A percentile compares a stretch with the other conserved stretches of the same genome.
These are phyloP conservation scores for Stephania yunnanensis DNA, from an alignment of 164 flowering plant species.

Conservation along the genomic window DNA sequence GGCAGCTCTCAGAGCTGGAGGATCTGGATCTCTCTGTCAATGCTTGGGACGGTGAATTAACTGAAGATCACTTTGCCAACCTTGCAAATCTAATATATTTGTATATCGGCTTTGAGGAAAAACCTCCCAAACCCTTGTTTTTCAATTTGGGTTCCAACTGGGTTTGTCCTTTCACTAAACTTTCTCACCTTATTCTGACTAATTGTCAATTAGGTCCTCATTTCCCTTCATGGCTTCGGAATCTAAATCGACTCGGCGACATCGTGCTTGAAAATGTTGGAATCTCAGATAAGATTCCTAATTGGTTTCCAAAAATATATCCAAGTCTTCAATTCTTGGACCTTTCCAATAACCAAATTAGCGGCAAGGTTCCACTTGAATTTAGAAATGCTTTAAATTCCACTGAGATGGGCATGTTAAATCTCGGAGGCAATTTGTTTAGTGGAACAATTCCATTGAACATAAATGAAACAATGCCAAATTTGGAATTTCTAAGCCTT, in stretches of 20 bases:
- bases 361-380: too few relatives aligned
- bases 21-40: conserved; percentile 9
- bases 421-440: too few relatives aligned
- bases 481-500: neutral
- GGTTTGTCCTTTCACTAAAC: conserved; percentile 20
- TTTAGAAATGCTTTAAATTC: too few relatives aligned
- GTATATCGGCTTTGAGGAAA: neutral
- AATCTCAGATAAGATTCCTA: conserved; percentile 9
- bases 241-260: neutral
- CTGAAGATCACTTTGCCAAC: conserved; percentile 16
- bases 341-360: conserved; percentile 10
- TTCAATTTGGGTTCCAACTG: conserved; percentile 14
- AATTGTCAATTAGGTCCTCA: conserved; percentile 3
- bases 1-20: conserved; percentile 16
- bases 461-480: neutral
- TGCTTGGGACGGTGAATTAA: conserved; percentile 11
- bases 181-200: neutral
- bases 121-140: conserved; percentile 6
- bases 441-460: too few relatives aligned
- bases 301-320: conserved; percentile 14
- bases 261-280: conserved; percentile 2
- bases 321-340: neutral
- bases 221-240: conserved; percentile 14
- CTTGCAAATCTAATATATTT: neutral
- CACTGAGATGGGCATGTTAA: too few relatives aligned